Conservation (phyloP, 139 green algal genomes). For the Tetradesmus lagerheimii region DNA sequence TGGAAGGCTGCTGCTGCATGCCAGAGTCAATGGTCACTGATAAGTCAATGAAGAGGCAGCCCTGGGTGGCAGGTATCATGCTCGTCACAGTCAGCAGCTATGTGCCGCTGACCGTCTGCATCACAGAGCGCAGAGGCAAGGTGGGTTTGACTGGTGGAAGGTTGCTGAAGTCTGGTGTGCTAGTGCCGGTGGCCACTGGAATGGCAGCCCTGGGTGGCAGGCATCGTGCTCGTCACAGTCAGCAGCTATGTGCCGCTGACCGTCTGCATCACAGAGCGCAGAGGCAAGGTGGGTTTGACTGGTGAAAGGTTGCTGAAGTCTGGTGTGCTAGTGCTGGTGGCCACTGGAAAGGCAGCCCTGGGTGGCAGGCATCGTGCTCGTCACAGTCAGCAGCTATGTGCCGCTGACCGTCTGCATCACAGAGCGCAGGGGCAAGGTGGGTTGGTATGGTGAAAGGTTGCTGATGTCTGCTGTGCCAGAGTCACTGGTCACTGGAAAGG, state of each 20-base stretch:
- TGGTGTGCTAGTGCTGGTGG: too few relatives aligned
- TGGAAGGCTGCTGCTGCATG: background rate
- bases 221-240: slow-evolving; percentile 85
- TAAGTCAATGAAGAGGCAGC: too few relatives aligned
- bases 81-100: slow-evolving; percentile 83
- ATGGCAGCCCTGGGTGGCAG: too few relatives aligned
- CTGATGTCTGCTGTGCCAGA: too few relatives aligned
- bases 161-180: slow-evolving; percentile 40
- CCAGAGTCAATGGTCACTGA: too few relatives aligned
- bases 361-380: slow-evolving; percentile 82
- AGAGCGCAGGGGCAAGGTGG: slow-evolving; percentile 78
- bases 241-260: slow-evolving; percentile 89
- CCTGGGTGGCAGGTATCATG: slow-evolving; percentile 83
- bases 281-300: slow-evolving; percentile 62
- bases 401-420: slow-evolving; percentile 87
- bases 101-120: slow-evolving; percentile 85
- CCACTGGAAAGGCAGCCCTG: too few relatives aligned
- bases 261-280: slow-evolving; percentile 84
- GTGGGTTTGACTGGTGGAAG: slow-evolving; percentile 37
- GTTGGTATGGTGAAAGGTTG: background rate
- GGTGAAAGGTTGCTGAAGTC: slow-evolving; percentile 18
- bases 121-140: slow-evolving; percentile 84
- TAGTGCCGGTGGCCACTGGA: too few relatives aligned
- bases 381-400: slow-evolving; percentile 86
- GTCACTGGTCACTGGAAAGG: too few relatives aligned